Base-by-base conservation (phyloP, 2,329 filamentous ascomycete species). In the Paracoccidioides brasiliensis region DNA sequence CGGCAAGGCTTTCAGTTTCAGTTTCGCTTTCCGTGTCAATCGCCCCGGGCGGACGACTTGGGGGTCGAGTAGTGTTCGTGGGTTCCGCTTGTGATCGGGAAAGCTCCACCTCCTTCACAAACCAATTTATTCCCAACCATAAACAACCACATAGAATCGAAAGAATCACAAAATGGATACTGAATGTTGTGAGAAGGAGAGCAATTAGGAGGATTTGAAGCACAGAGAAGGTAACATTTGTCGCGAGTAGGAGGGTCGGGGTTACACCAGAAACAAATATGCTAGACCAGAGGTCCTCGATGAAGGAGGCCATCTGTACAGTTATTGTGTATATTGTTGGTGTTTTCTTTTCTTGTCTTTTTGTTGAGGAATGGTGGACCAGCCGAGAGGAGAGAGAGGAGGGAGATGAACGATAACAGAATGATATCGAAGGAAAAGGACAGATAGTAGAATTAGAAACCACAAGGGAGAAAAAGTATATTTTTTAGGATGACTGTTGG, bases 101-200 rank as follows among this genome's bases (percentile, higher is more conserved):
- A 5, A 62, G 57, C 28, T 52, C 60, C 58, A 33, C 54, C 55
- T 53, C 59, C 61, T 38, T 62, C 43, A 55, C 54, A 67, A 98
- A 97, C 93, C 93, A 98, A 79, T 97, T 97, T 74, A 97, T 90
- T 56, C 86, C 82, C 76, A 81, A 90, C 93, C 93, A 98, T 40
- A 97, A 78, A 4, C 87, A 86, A 37, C 75, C 90, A 60, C 83
- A 88, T 8, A 98, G 76, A 57, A 84, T 65, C 10, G 88, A 95
- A 5, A 98, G 80, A 56, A 91, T 78, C 60, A 89, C 69, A 66
- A 96, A 95, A 77, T 97, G 93, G 60, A 95, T 80, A 74, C 86
- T 95, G 72, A 86, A 83, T 6, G 91, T 98, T 56, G 82, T 84
- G 62, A 89, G 58, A 53, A 97, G 80, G 59, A 98, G 85, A 54